Percentiles rank a stretch among this genome's conserved stretches.
Evolutionary conservation across 257 asterid genomes (phyloP).

Genomic region (Orobanche coerulescens): DNA sequence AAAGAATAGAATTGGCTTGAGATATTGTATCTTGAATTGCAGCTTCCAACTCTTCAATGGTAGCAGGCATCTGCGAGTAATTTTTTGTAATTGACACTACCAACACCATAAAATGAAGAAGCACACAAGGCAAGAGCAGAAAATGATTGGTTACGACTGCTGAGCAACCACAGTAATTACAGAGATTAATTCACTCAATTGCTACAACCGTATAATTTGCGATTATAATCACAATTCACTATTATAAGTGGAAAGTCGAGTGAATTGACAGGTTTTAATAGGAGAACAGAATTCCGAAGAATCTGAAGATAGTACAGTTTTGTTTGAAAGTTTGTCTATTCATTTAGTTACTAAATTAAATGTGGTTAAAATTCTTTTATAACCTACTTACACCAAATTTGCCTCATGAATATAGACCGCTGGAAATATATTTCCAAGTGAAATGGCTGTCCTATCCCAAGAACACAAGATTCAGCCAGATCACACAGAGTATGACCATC

Average conservation of each 20-base stretch:
- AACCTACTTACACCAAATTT: background rate
- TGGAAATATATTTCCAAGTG: background rate
- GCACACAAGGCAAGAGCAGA: conserved; percentile 18
- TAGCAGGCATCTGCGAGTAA: conserved; percentile 76
- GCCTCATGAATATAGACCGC: background rate
- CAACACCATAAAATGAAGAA: conserved; percentile 19
- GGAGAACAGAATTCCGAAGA: conserved; percentile 3
- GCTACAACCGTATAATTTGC: background rate
- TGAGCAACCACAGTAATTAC: conserved; percentile 2
- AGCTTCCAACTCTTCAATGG: conserved; percentile 81
- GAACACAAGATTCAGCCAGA: background rate
- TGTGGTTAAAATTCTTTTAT: background rate
- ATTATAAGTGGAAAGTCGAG: background rate
- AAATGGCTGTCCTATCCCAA: background rate
- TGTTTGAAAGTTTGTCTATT: background rate
- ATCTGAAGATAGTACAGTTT: background rate
- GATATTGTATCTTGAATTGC: conserved; percentile 68
- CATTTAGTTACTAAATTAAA: background rate
- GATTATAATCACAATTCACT: background rate
- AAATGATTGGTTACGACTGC: conserved; percentile 5
- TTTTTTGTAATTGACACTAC: conserved; percentile 16
- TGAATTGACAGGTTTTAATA: background rate
- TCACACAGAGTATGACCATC: background rate
- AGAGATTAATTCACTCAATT: background rate
- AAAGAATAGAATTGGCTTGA: conserved; percentile 81